Conservation (phyloP, 2,329 filamentous ascomycete species). For the Sporothrix schenckii region DNA sequence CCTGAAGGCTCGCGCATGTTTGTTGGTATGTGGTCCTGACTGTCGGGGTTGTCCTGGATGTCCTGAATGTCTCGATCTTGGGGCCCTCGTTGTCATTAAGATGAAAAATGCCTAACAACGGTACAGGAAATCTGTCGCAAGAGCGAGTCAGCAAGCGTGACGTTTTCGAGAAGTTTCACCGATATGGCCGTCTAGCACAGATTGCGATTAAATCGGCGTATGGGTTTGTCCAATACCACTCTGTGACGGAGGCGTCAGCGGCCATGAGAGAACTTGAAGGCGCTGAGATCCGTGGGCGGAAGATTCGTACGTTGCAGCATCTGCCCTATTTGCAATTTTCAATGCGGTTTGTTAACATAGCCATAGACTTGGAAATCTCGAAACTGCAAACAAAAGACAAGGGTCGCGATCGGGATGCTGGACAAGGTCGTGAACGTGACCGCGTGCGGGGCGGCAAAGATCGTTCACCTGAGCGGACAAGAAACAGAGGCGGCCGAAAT, state of each 20-base stretch:
- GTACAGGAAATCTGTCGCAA: slow-evolving; percentile 85
- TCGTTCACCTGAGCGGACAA: slow-evolving; percentile 38
- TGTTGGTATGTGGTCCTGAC: slow-evolving; percentile 63
- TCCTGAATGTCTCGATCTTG: no score
- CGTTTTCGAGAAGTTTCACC: slow-evolving; percentile 87
- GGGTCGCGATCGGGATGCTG: slow-evolving; percentile 9
- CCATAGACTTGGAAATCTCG: slow-evolving; percentile 83
- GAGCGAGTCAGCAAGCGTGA: slow-evolving; percentile 93
- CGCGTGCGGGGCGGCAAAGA: slow-evolving; percentile 40
- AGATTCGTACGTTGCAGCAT: slow-evolving; percentile 72
- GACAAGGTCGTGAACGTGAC: not conserved
- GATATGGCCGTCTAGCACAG: slow-evolving; percentile 84
- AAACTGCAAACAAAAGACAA: slow-evolving; percentile 78
- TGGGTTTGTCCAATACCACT: slow-evolving; percentile 93
- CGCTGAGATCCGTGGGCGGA: slow-evolving; percentile 79
- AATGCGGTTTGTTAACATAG: not conserved
- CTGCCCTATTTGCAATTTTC: not conserved
- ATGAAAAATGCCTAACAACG: slow-evolving; percentile 39
- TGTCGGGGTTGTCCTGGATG: slow-evolving; percentile 27
- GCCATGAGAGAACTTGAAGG: slow-evolving; percentile 81
- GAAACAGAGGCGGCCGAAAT: slow-evolving; percentile 1
- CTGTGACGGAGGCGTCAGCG: slow-evolving; percentile 69
- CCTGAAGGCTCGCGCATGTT: slow-evolving; percentile 77
- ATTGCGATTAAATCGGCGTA: slow-evolving; percentile 97
- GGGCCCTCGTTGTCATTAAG: slow-evolving; percentile 29